These are phyloP conservation scores for Albophoma yamanashiensis DNA, from an alignment of 2,329 filamentous ascomycete species.

Conservation along the genomic window DNA sequence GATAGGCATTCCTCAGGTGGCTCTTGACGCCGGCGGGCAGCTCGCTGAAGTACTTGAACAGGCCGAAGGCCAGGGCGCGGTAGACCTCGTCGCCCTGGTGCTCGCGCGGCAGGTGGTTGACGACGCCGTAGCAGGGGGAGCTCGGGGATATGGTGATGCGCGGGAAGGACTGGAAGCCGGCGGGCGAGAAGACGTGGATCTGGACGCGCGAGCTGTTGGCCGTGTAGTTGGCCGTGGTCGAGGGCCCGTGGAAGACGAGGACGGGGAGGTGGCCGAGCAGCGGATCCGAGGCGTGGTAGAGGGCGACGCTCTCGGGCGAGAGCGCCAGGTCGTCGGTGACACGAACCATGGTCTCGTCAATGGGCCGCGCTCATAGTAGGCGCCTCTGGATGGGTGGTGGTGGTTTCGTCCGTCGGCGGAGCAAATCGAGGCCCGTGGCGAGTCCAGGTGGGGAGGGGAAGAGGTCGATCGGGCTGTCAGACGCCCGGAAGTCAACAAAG, in stretches of 20 bases:
- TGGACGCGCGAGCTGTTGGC: constrained; percentile 89
- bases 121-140: constrained; percentile 81
- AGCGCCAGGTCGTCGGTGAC: constrained; percentile 69
- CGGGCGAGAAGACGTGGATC: constrained; percentile 81
- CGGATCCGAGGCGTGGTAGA: constrained; percentile 84
- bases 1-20: constrained; percentile 51
- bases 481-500: neutral
- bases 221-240: constrained; percentile 77
- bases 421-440: neutral
- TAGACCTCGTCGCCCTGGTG: constrained; percentile 93
- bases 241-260: constrained; percentile 85
- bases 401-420: constrained; percentile 4
- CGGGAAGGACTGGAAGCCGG: constrained; percentile 80
- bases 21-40: constrained; percentile 67
- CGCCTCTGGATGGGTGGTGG: constrained; percentile 8
- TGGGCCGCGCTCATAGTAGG: constrained; percentile 12
- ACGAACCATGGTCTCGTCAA: constrained; percentile 61
- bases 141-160: constrained; percentile 89
- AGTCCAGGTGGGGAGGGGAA: neutral
- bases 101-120: constrained; percentile 81
- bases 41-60: constrained; percentile 91
- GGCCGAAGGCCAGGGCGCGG: constrained; percentile 79
- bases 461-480: neutral
- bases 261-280: constrained; percentile 71
- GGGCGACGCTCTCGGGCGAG: constrained; percentile 68